Evolutionary conservation across 2,329 filamentous ascomycete genomes (phyloP).

Genomic region (Trichoderma brevicompactum): DNA sequence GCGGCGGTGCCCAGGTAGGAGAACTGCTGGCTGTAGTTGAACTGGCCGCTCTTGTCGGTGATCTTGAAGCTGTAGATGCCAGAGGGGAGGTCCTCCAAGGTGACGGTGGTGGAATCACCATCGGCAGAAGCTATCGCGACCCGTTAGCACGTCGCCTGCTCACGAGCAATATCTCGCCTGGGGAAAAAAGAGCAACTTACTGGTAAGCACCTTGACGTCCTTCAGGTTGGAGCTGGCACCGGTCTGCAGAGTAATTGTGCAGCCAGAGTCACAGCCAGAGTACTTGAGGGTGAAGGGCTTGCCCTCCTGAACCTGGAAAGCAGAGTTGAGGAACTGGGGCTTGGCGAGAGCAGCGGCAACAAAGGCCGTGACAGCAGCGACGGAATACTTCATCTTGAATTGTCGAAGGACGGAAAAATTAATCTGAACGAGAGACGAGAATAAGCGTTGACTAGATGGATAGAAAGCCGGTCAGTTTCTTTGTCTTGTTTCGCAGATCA

Average conservation of each 20-base stretch:
- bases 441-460: slow-evolving; percentile 8
- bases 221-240: slow-evolving; percentile 39
- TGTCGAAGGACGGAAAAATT: slow-evolving; percentile 18
- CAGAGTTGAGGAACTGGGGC: slow-evolving; percentile 42
- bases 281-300: slow-evolving; percentile 42
- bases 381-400: slow-evolving; percentile 46
- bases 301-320: slow-evolving; percentile 38
- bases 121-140: slow-evolving; percentile 31
- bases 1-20: slow-evolving; percentile 21
- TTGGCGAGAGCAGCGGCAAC: slow-evolving; percentile 38
- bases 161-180: neutral
- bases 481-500: neutral
- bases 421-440: slow-evolving; percentile 28
- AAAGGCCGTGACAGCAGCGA: slow-evolving; percentile 39
- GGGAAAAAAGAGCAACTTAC: slow-evolving; percentile 34
- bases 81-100: slow-evolving; percentile 36
- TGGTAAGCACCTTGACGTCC: slow-evolving; percentile 39
- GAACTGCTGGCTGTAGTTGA: slow-evolving; percentile 44
- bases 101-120: slow-evolving; percentile 39
- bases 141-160: neutral
- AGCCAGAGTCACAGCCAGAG: slow-evolving; percentile 40
- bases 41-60: slow-evolving; percentile 35
- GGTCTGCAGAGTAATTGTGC: slow-evolving; percentile 44
- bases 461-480: neutral
- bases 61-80: slow-evolving; percentile 46